Conservation (phyloP, 225 moss, liverwort and hornwort species). For the Takakia lepidozioides region DNA sequence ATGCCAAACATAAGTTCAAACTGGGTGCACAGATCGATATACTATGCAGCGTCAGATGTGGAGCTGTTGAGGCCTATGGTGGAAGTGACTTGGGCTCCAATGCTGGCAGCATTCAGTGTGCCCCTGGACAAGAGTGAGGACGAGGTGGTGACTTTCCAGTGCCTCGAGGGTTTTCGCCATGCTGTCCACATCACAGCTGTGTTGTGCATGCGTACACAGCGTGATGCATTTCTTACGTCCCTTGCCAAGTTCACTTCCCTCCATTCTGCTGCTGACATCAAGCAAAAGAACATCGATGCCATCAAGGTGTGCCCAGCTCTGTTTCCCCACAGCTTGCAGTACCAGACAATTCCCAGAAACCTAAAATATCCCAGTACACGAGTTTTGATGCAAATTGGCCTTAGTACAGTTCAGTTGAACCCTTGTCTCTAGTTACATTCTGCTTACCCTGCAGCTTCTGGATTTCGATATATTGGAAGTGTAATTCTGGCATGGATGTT, state of each 20-base stretch:
- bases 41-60: slow-evolving; percentile 97
- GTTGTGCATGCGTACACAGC: slow-evolving; percentile 95
- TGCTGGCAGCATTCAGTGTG: slow-evolving; percentile 99
- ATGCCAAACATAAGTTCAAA: no score
- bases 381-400: no score
- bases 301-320: slow-evolving; percentile 90
- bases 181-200: slow-evolving; percentile 98
- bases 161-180: slow-evolving; percentile 99
- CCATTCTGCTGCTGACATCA: slow-evolving; percentile 99
- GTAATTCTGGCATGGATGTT: no score
- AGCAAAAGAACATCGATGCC: slow-evolving; percentile 99
- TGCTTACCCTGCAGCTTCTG: no score
- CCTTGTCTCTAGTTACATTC: no score
- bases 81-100: slow-evolving; percentile 99
- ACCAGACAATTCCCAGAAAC: no score
- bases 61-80: slow-evolving; percentile 99
- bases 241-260: slow-evolving; percentile 97
- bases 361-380: no score
- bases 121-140: slow-evolving; percentile 99
- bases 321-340: no score
- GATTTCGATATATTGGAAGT: no score
- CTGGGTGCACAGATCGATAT: slow-evolving; percentile 64
- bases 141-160: slow-evolving; percentile 92
- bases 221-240: slow-evolving; percentile 98
- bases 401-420: no score